Evolutionary conservation across 805 yeast genomes (phyloP).

Genomic region (Tetrapisispora nanseiensis): DNA sequence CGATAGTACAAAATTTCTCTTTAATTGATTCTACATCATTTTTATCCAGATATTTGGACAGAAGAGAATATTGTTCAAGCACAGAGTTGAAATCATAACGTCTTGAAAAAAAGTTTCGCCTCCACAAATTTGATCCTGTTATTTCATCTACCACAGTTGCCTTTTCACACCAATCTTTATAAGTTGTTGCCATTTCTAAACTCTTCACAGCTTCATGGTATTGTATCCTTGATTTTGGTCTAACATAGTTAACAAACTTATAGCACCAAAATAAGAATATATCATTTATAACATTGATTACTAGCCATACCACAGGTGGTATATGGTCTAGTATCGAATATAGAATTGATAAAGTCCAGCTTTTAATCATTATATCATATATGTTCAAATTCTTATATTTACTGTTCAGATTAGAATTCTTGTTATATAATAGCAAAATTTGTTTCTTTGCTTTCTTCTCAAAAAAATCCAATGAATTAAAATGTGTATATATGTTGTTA

Average conservation of each 20-base stretch:
- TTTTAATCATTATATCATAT: constrained; percentile 10
- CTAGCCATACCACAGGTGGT: constrained; percentile 35
- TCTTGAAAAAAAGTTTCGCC: constrained; percentile 72
- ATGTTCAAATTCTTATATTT: too few species aligned
- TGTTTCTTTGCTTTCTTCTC: too few species aligned
- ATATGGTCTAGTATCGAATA: constrained; percentile 30
- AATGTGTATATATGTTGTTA: too few species aligned
- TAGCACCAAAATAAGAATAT: constrained; percentile 35
- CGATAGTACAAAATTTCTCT: constrained; percentile 62
- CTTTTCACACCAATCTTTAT: constrained; percentile 59
- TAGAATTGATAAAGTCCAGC: constrained; percentile 17
- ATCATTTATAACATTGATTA: constrained; percentile 34
- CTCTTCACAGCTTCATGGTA: constrained; percentile 38
- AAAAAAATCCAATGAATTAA: too few species aligned
- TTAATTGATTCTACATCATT: constrained; percentile 47
- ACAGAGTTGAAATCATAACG: constrained; percentile 80
- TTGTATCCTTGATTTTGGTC: constrained; percentile 24
- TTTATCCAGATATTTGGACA: constrained; percentile 51
- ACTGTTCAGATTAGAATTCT: too few species aligned
- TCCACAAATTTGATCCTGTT: constrained; percentile 53
- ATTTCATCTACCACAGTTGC: constrained; percentile 42
- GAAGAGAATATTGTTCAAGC: constrained; percentile 54
- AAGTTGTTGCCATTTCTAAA: constrained; percentile 43
- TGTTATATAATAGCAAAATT: too few species aligned
- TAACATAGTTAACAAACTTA: constrained; percentile 18